Evolutionary conservation across 1,284 basidiomycete species (phyloP).

Genomic region (Afroboletus lepidellus): DNA sequence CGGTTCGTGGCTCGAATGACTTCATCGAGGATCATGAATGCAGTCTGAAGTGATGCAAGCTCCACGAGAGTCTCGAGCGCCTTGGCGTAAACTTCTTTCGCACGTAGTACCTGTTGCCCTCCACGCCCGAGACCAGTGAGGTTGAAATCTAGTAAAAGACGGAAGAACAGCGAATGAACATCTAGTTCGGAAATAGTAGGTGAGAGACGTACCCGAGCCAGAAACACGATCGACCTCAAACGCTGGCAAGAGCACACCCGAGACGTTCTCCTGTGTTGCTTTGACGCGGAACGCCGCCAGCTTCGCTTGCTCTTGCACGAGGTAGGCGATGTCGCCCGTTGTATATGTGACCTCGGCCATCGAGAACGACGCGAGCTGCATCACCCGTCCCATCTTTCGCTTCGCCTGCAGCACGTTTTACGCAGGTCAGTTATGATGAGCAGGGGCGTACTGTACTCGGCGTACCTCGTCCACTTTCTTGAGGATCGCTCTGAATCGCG

Average conservation of each 20-base stretch:
- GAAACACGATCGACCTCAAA: constrained; percentile 88
- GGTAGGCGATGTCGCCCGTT: constrained; percentile 96
- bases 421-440: neutral
- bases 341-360: constrained; percentile 98
- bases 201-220: constrained; percentile 61
- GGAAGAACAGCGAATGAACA: neutral
- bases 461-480: constrained; percentile 91
- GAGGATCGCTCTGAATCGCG: constrained; percentile 87
- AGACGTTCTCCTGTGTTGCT: constrained; percentile 97
- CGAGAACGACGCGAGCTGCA: constrained; percentile 98
- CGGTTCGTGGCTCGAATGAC: constrained; percentile 98
- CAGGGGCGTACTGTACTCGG: constrained; percentile 7
- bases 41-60: constrained; percentile 94
- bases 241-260: constrained; percentile 94
- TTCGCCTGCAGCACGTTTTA: constrained; percentile 67
- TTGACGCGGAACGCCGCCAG: constrained; percentile 91
- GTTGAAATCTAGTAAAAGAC: constrained; percentile 75
- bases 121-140: constrained; percentile 97
- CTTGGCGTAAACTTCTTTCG: constrained; percentile 95
- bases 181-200: neutral
- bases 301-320: constrained; percentile 90
- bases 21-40: constrained; percentile 98
- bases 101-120: constrained; percentile 93
- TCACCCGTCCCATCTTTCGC: constrained; percentile 97
- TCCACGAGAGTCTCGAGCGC: constrained; percentile 97